Evolutionary conservation across 345 rosid genomes (phyloP), one percentile per base, ranked within the genome.

Genomic region (Murraya paniculata): DNA sequence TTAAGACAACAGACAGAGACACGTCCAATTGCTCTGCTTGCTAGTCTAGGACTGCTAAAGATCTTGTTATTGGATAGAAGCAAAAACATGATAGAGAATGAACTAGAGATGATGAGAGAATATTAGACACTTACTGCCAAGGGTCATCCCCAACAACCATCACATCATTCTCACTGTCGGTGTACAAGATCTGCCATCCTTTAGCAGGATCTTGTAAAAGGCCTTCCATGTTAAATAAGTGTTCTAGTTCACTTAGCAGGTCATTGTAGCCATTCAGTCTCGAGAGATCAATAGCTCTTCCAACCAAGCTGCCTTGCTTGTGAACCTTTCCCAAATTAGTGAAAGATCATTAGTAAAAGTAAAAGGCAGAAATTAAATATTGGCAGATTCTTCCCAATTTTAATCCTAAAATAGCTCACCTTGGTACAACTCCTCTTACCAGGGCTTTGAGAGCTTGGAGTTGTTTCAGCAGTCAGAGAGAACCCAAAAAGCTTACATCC

Each of bases 121-220:
- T 64, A 70, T 70, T 1, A 16, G 76, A 80, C 35, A 87, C 98
- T 88, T 89, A 95, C 99, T 85, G 96, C 99, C 99, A 95, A 28
- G 97, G 95, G 60, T 91, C 97, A 76, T 95, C 98, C 0, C 99
- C 99, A 38, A 93, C 97, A 19, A 91, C 97, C 98, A 93, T 93
- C 81, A 92, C 86, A 84, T 93, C 99, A 60, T 89, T 92, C 85
- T 93, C 98, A 50, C 97, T 88, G 86, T 93, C 98, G 0, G 96
- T 95, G 82, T 91, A 95, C 81, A 95, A 83, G 78, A 95, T 83
- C 79, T 81, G 87, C 99, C 99, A 95, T 74, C 97, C 96, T 82
- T 92, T 90, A 58, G 86, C 88, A 13, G 91, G 89, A 87, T 92
- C 93, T 55, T 82, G 84, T 68, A 95, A 79, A 76, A 91, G 84